A percentile compares a stretch with the other conserved stretches of the same genome.
These are phyloP conservation scores for Ascochyta clinopodiicola DNA, from an alignment of 2,329 filamentous ascomycete species.

Conservation along the genomic window DNA sequence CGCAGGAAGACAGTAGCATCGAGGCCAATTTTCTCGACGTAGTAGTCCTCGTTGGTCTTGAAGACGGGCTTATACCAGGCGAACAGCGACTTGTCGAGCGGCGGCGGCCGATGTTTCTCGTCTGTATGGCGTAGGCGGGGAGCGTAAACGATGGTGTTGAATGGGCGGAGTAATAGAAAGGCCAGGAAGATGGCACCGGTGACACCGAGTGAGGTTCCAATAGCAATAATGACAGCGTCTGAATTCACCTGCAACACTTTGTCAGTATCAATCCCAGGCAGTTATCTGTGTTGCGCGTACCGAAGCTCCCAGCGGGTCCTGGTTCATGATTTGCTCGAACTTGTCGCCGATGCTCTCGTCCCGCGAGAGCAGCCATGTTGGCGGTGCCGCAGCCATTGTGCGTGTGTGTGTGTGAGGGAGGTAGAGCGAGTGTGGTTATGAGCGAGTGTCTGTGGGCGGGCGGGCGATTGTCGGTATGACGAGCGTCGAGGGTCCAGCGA, in stretches of 20 bases:
- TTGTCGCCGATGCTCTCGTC: conserved; percentile 40
- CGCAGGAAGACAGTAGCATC: conserved; percentile 91
- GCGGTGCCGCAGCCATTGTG: conserved; percentile 29
- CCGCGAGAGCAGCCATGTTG: conserved; percentile 31
- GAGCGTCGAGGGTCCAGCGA: conserved; percentile 18
- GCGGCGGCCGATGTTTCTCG: conserved; percentile 84
- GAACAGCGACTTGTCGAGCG: conserved; percentile 84
- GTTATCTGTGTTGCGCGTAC: conserved; percentile 20
- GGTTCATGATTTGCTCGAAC: conserved; percentile 37
- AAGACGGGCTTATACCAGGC: conserved; percentile 84
- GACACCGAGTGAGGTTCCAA: conserved; percentile 80
- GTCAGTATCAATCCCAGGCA: conserved; percentile 20
- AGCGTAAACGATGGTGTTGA: conserved; percentile 91
- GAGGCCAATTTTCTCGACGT: conserved; percentile 84
- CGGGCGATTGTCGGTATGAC: conserved; percentile 14
- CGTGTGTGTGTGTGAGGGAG: conserved; percentile 11
- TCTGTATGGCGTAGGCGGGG: conserved; percentile 93
- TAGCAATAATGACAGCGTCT: conserved; percentile 76
- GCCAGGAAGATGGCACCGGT: conserved; percentile 75
- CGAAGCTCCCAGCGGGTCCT: conserved; percentile 37
- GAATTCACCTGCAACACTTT: conserved; percentile 55
- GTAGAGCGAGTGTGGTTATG: conserved; percentile 13
- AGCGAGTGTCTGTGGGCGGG: background rate
- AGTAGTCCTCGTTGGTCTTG: conserved; percentile 75
- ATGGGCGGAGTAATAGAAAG: conserved; percentile 90